A percentile compares a stretch with the other conserved stretches of the same genome.
phyloP scores from a whole-genome alignment of 176 grass and related monocot genomes.

The Zizania latifolia region DNA sequence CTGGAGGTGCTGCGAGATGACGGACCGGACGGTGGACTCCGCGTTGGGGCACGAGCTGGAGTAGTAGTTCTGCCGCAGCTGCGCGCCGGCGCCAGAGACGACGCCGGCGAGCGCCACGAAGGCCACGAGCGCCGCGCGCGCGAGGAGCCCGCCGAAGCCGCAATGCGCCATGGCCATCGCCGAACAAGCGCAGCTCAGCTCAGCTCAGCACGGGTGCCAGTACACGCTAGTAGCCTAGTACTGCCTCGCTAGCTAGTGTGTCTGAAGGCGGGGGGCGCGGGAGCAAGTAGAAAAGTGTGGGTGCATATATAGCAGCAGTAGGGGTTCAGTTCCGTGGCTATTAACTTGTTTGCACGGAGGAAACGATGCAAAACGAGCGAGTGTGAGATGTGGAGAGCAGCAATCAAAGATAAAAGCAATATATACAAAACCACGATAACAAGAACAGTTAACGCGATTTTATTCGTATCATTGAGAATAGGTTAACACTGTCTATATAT shows the following conservation, averaged over 20 bases:
- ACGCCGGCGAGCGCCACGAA: background rate
- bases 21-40: conserved; percentile 55
- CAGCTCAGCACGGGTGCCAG: no score
- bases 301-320: conserved; percentile 28
- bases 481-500: no score
- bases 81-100: conserved; percentile 8
- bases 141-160: background rate
- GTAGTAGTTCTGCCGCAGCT: conserved; percentile 76
- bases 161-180: conserved; percentile 1
- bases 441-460: no score
- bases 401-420: no score
- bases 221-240: background rate
- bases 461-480: no score
- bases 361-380: no score
- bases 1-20: conserved; percentile 58
- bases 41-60: conserved; percentile 55
- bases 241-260: background rate
- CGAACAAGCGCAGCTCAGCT: background rate
- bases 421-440: no score
- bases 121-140: background rate
- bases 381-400: no score
- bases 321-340: no score
- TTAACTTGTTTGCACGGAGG: background rate
- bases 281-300: conserved; percentile 24
- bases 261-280: background rate